A percentile compares a stretch with the other conserved stretches of the same genome.
These are phyloP conservation scores for Marasmius tenuissimus DNA, from an alignment of 1,284 basidiomycete genomes.

Conservation along the genomic window DNA sequence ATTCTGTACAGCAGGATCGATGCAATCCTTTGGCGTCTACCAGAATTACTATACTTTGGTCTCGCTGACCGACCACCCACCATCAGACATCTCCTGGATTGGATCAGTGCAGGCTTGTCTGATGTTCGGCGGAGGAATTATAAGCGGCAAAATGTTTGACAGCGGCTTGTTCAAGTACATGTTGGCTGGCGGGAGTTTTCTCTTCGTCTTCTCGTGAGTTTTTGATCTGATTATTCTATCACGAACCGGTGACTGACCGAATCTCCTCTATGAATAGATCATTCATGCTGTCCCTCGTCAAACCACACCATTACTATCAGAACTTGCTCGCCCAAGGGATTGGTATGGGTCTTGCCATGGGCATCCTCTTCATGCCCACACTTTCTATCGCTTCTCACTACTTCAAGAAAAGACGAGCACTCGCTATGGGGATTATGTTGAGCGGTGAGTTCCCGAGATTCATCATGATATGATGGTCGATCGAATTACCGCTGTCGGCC, in stretches of 20 bases:
- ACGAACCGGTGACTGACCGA: neutral
- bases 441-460: conserved; percentile 20
- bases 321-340: conserved; percentile 32
- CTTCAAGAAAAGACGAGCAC: conserved; percentile 30
- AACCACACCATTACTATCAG: conserved; percentile 26
- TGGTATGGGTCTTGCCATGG: conserved; percentile 31
- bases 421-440: conserved; percentile 36
- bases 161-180: conserved; percentile 21
- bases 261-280: conserved; percentile 1
- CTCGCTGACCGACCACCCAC: conserved; percentile 18
- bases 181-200: conserved; percentile 14
- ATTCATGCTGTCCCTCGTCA: conserved; percentile 23
- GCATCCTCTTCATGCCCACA: conserved; percentile 30
- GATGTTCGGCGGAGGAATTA: conserved; percentile 23
- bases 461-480: neutral
- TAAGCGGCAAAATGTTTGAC: conserved; percentile 31
- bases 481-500: neutral
- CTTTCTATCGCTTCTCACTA: conserved; percentile 32
- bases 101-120: conserved; percentile 31
- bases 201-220: conserved; percentile 17
- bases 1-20: conserved; percentile 19
- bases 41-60: conserved; percentile 31
- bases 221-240: neutral
- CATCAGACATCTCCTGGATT: conserved; percentile 29
- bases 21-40: conserved; percentile 31